Base-by-base conservation (phyloP, 2,329 filamentous ascomycete genomes). In the Emergomyces pasteurianus region DNA sequence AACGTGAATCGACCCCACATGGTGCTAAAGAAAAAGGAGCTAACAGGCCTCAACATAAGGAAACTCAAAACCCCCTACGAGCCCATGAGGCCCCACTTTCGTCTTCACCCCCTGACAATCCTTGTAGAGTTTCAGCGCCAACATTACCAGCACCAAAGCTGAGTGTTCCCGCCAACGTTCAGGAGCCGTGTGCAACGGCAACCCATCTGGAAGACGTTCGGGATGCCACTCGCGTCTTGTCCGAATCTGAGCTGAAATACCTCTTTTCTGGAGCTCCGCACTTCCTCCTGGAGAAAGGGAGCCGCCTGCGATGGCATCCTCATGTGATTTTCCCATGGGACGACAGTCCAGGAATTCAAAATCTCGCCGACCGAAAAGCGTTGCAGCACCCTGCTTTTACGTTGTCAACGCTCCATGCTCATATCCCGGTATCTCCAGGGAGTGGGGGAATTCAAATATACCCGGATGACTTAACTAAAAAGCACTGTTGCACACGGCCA, bases 301-400 rank as follows among this genome's bases (percentile, higher is more conserved):
- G 69, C 43, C 68, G 74, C 61, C 68, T 69, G 26, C 69, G 69
- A 18, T 77, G 67, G 67, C 77, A 75, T 64, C 76, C 75, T 9
- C 74, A 78, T 59, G 71, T 75, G 1, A 72, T 78, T 28, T 78
- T 77, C 47, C 76, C 76, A 1, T 77, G 75, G 71, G 74, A 77
- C 65, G 68, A 72, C 9, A 71, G 75, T 55, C 69, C 72, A 28
- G 67, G 68, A 0, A 74, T 77, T 21, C 73, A 76, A 56, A 71
- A 74, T 55, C 66, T 78, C 52, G 68, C 73, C 65, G 76, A 78
- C 62, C 68, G 75, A 58, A 71, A 71, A 50, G 69, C 66, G n/a
- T 64, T 78, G 10, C 67, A 69, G 5, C 76, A 78, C 65, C 67
- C 72, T 36, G 74, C 75, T 5, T 78, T 75, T 63, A 73, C 73